These are phyloP conservation scores for Posidonia oceanica DNA, from an alignment of 116 monocot species.

Conservation along the genomic window DNA sequence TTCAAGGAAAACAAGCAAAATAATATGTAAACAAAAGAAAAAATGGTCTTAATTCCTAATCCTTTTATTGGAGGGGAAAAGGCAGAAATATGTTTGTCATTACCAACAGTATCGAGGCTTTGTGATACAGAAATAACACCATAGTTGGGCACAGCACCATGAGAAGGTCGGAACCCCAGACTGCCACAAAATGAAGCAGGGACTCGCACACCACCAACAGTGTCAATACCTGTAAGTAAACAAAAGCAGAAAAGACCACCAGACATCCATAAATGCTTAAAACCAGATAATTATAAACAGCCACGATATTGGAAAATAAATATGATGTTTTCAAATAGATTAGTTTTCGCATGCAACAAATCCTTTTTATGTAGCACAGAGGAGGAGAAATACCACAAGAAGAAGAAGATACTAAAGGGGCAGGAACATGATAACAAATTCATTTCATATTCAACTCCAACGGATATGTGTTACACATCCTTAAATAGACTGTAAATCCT, in stretches of 20 bases:
- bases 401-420: too few relatives aligned
- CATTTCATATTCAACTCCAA: too few relatives aligned
- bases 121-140: slow-evolving; percentile 77
- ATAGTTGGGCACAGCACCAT: slow-evolving; percentile 36
- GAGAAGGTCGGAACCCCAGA: slow-evolving; percentile 69
- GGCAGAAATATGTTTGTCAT: slow-evolving; percentile 1
- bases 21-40: too few relatives aligned
- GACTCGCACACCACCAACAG: slow-evolving; percentile 73
- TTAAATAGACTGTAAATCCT: too few relatives aligned
- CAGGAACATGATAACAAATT: too few relatives aligned
- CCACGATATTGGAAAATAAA: background rate
- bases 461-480: too few relatives aligned
- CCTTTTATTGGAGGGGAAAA: background rate
- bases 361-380: too few relatives aligned
- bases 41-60: background rate
- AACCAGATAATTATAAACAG: background rate
- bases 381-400: too few relatives aligned
- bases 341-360: background rate
- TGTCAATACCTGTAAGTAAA: slow-evolving; percentile 56
- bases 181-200: slow-evolving; percentile 73
- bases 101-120: slow-evolving; percentile 84
- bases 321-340: background rate
- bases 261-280: background rate
- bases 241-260: background rate
- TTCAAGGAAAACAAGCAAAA: too few relatives aligned